Percentiles rank a stretch among this genome's conserved stretches.
phyloP scores from a whole-genome alignment of 2,329 filamentous ascomycete genomes.

The Aspergillus glaucus region DNA sequence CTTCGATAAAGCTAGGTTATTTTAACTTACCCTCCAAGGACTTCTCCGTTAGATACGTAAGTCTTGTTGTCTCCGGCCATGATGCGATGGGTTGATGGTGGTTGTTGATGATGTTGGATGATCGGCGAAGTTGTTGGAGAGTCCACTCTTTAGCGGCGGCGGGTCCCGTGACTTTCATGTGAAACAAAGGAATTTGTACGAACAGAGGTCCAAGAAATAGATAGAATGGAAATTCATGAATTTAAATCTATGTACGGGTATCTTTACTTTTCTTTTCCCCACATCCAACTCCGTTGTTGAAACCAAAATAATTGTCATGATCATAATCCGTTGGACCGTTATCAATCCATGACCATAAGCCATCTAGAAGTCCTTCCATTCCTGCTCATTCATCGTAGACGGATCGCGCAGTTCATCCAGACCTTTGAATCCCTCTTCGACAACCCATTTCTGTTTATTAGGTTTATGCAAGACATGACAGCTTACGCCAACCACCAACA shows the following conservation, averaged over 20 bases:
- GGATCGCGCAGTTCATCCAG: slow-evolving; percentile 50
- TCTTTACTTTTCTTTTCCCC: slow-evolving; percentile 4
- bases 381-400: slow-evolving; percentile 5
- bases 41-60: slow-evolving; percentile 37
- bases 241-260: slow-evolving; percentile 7
- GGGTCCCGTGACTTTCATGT: slow-evolving; percentile 5
- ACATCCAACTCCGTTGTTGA: slow-evolving; percentile 3
- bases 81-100: slow-evolving; percentile 6
- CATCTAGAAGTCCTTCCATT: slow-evolving; percentile 8
- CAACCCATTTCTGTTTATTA: slow-evolving; percentile 63
- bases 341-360: slow-evolving; percentile 4
- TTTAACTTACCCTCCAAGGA: slow-evolving; percentile 27
- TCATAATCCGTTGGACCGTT: background rate
- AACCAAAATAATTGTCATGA: background rate
- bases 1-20: background rate
- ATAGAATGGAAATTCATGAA: background rate
- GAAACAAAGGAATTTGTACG: background rate
- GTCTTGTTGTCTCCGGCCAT: slow-evolving; percentile 29
- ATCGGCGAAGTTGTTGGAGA: background rate
- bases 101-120: slow-evolving; percentile 2
- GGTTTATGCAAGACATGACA: slow-evolving; percentile 69
- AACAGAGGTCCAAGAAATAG: background rate
- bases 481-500: slow-evolving; percentile 77
- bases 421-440: slow-evolving; percentile 80
- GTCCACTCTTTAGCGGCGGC: background rate